A percentile compares a stretch with the other conserved stretches of the same genome.
Evolutionary conservation across 1,139 yeast genomes (phyloP).

Genomic region (Candida albicans): DNA sequence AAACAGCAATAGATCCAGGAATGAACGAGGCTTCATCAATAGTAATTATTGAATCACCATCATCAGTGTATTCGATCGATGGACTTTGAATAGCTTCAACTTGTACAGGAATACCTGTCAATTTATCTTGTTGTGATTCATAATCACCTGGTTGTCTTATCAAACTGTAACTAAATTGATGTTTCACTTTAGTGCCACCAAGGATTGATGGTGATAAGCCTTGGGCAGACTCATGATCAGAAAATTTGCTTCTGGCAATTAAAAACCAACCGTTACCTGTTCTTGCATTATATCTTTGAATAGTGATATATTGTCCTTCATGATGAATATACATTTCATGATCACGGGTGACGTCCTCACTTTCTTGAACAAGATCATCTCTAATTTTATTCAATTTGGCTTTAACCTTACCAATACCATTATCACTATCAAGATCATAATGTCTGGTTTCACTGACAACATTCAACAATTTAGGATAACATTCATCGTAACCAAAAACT

Average conservation of each 20-base stretch:
- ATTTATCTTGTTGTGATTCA: conserved; percentile 37
- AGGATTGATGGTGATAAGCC: conserved; percentile 59
- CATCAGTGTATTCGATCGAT: conserved; percentile 36
- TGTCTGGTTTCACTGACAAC: conserved; percentile 76
- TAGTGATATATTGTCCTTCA: conserved; percentile 88
- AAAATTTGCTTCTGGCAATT: conserved; percentile 82
- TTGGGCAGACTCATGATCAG: conserved; percentile 45
- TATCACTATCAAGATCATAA: conserved; percentile 51
- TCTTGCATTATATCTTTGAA: conserved; percentile 80
- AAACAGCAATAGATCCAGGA: conserved; percentile 87
- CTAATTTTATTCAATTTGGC: conserved; percentile 58
- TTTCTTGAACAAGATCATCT: conserved; percentile 60
- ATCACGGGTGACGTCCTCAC: conserved; percentile 63
- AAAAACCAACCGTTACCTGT: conserved; percentile 89
- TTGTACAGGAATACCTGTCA: conserved; percentile 65
- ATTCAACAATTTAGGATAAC: conserved; percentile 77
- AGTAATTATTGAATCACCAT: conserved; percentile 50
- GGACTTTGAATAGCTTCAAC: conserved; percentile 57
- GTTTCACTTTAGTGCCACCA: conserved; percentile 64
- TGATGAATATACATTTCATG: conserved; percentile 95
- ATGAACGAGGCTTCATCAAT: conserved; percentile 59
- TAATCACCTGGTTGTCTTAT: conserved; percentile 50
- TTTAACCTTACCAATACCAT: conserved; percentile 78
- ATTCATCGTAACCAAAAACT: conserved; percentile 91
- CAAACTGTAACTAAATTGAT: conserved; percentile 61